Evolutionary conservation across 768 basidiomycete genomes (phyloP).

Genomic region (Boletales sp.): DNA sequence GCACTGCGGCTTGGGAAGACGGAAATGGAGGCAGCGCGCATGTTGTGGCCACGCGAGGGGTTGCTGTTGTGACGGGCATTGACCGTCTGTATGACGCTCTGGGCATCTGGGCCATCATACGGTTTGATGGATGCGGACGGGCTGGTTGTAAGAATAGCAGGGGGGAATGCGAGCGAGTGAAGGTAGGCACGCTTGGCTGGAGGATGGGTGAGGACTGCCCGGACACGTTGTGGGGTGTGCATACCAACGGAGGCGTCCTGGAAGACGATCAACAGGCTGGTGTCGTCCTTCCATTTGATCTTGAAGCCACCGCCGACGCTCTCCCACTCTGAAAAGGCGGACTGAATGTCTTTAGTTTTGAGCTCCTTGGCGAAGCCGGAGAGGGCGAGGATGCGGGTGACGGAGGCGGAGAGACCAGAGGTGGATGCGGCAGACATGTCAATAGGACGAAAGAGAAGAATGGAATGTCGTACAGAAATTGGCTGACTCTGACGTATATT

Average conservation of each 20-base stretch:
- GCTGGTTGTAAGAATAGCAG: slow-evolving; percentile 57
- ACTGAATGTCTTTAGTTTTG: slow-evolving; percentile 95
- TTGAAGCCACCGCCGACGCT: slow-evolving; percentile 86
- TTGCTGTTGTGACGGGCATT: slow-evolving; percentile 66
- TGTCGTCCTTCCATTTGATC: slow-evolving; percentile 99
- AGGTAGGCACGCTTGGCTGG: slow-evolving; percentile 56
- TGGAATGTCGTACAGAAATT: too few relatives aligned
- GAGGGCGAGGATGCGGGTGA: slow-evolving; percentile 91
- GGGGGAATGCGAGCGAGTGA: slow-evolving; percentile 79
- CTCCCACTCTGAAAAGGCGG: slow-evolving; percentile 89
- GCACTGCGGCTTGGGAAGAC: slow-evolving; percentile 54
- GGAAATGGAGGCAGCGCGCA: slow-evolving; percentile 64
- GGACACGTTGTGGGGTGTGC: slow-evolving; percentile 29
- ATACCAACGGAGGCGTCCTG: slow-evolving; percentile 84
- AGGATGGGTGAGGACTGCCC: slow-evolving; percentile 2
- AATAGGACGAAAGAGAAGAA: neutral
- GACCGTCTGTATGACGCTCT: slow-evolving; percentile 76
- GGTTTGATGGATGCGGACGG: slow-evolving; percentile 69
- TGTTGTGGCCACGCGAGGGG: slow-evolving; percentile 68
- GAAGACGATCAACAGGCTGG: slow-evolving; percentile 92
- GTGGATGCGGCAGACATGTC: slow-evolving; percentile 64
- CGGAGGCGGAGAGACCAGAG: slow-evolving; percentile 85
- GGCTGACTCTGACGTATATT: neutral
- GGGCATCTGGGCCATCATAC: slow-evolving; percentile 94
- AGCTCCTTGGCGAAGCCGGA: slow-evolving; percentile 93